A percentile compares a stretch with the other conserved stretches of the same genome.
phyloP scores from a whole-genome alignment of 495 filamentous ascomycete genomes.

The Hypoxylon rickii region DNA sequence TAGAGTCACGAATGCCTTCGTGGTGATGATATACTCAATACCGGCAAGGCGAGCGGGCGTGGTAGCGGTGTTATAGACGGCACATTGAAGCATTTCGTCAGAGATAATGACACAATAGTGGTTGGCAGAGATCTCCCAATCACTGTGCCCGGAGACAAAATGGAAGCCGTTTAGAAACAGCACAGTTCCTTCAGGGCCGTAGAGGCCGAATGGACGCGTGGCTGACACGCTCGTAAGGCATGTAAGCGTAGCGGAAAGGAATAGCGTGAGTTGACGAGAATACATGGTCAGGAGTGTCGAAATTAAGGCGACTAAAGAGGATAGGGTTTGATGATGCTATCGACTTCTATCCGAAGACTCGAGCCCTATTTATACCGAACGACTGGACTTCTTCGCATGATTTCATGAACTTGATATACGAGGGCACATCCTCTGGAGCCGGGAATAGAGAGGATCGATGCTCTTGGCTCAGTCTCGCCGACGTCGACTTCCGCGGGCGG shows the following conservation, averaged over 20 bases:
- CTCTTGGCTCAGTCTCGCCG: conserved; percentile 1
- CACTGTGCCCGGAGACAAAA: conserved; percentile 40
- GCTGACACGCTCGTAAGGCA: conserved; percentile 21
- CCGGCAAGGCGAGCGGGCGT: conserved; percentile 33
- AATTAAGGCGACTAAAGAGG: not conserved
- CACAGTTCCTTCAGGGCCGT: conserved; percentile 36
- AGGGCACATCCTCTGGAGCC: not conserved
- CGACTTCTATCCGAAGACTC: too few relatives aligned
- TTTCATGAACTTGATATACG: not conserved
- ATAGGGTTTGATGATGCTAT: not conserved
- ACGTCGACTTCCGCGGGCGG: conserved; percentile 3
- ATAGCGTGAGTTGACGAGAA: conserved; percentile 6
- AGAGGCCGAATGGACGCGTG: conserved; percentile 33
- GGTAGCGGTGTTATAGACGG: conserved; percentile 35
- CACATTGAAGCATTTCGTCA: conserved; percentile 37
- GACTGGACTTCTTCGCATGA: not conserved
- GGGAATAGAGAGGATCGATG: conserved; percentile 1
- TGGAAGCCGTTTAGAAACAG: conserved; percentile 49
- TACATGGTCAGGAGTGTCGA: conserved; percentile 7
- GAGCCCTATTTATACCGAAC: conserved; percentile 16
- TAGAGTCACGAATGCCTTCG: conserved; percentile 31
- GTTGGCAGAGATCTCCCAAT: conserved; percentile 43
- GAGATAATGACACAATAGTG: conserved; percentile 43
- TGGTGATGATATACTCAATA: conserved; percentile 38
- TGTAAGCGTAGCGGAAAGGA: conserved; percentile 9